These are phyloP conservation scores for Davidsoniella eucalypti DNA, from an alignment of 2,329 filamentous ascomycete genomes.

Conservation along the genomic window DNA sequence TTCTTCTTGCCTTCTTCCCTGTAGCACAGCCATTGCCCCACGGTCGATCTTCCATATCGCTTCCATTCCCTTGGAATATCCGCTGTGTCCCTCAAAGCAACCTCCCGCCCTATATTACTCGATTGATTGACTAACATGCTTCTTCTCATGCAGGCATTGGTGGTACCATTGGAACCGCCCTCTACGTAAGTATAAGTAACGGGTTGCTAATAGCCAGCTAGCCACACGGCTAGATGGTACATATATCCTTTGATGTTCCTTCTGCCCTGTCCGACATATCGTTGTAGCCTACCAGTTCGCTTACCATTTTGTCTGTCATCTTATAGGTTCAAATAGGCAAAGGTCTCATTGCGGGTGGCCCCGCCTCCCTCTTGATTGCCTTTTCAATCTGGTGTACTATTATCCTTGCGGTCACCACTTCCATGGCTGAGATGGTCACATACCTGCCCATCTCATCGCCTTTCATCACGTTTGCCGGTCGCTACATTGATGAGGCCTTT, in stretches of 20 bases:
- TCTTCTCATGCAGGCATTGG: slow-evolving; percentile 32
- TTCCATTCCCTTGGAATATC: no score
- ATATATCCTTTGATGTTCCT: no score
- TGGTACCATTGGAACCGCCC: slow-evolving; percentile 45
- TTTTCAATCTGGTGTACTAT: no score
- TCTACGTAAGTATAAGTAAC: slow-evolving; percentile 31
- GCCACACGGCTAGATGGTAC: no score
- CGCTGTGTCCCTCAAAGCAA: no score
- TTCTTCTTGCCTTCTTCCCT: not conserved
- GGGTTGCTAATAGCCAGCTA: not conserved
- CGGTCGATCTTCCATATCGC: not conserved
- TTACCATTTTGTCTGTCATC: slow-evolving; percentile 14
- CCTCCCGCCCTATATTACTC: no score
- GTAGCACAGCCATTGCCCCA: not conserved
- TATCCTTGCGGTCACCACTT: no score
- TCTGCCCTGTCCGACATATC: not conserved
- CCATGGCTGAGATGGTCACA: no score
- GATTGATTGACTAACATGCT: not conserved
- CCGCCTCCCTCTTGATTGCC: no score
- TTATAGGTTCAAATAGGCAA: slow-evolving; percentile 32
- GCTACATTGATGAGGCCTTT: no score
- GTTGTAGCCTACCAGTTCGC: slow-evolving; percentile 11
- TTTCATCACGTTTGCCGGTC: no score
- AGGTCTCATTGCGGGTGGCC: slow-evolving; percentile 38
- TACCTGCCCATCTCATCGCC: no score